These are phyloP conservation scores for Suhomyces choctaworum DNA, from an alignment of 1,139 yeast genomes.

Conservation along the genomic window DNA sequence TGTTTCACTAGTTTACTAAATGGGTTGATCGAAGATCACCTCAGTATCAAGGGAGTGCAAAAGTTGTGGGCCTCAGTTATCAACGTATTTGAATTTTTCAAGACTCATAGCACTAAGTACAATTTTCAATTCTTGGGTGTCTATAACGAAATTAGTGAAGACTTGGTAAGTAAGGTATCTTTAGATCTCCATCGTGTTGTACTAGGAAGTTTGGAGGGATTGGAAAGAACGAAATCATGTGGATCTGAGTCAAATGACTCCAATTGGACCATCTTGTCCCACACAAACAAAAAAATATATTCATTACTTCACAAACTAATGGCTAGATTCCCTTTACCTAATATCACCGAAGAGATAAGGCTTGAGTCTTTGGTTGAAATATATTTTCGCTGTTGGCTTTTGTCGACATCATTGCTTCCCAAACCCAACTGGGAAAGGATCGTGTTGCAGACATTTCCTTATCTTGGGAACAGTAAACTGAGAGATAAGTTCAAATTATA, in stretches of 20 bases:
- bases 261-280: not conserved
- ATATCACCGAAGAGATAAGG: constrained; percentile 24
- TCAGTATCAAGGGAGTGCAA: constrained; percentile 9
- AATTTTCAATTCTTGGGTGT: constrained; percentile 12
- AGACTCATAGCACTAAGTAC: not conserved
- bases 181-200: constrained; percentile 6
- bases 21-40: constrained; percentile 4
- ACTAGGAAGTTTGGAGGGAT: constrained; percentile 1
- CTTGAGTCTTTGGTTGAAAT: constrained; percentile 29
- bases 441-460: constrained; percentile 41
- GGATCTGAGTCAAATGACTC: no score
- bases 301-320: constrained; percentile 20
- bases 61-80: constrained; percentile 9
- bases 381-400: constrained; percentile 33
- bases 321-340: constrained; percentile 39
- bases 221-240: not conserved
- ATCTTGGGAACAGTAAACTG: constrained; percentile 41
- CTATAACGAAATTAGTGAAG: constrained; percentile 6
- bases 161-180: constrained; percentile 6
- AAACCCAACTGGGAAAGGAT: constrained; percentile 39
- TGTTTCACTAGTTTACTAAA: constrained; percentile 20
- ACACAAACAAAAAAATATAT: constrained; percentile 4
- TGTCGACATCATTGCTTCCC: constrained; percentile 18
- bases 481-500: constrained; percentile 35
- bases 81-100: constrained; percentile 1